Evolutionary conservation across 306 rosid species (phyloP).

Genomic region (Lotus japonicus): DNA sequence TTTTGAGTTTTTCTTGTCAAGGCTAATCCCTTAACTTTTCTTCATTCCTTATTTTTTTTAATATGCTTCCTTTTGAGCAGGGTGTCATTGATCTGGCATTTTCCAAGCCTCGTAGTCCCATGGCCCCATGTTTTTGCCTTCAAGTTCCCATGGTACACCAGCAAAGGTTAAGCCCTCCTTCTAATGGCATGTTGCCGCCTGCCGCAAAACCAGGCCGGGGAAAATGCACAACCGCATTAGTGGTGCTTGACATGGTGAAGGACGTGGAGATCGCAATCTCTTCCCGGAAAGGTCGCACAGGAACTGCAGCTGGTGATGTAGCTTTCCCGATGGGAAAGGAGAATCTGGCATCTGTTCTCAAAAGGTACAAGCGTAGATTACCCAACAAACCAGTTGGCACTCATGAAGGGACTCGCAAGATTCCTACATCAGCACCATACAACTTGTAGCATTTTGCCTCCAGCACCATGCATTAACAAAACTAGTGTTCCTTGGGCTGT

Average conservation of each 20-base stretch:
- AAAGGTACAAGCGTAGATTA: constrained; percentile 76
- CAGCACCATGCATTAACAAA: not conserved
- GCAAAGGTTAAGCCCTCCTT: constrained; percentile 61
- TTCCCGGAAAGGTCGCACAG: constrained; percentile 69
- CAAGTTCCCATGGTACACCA: constrained; percentile 47
- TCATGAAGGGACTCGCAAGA: constrained; percentile 52
- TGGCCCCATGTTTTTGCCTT: constrained; percentile 84
- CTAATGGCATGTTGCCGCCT: constrained; percentile 74
- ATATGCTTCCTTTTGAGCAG: constrained; percentile 30
- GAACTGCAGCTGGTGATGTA: constrained; percentile 94
- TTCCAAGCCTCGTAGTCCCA: constrained; percentile 65
- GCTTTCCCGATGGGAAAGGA: constrained; percentile 90
- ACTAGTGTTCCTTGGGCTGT: not conserved
- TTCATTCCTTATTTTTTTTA: not conserved
- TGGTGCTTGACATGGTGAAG: constrained; percentile 61
- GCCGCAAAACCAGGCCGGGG: constrained; percentile 69
- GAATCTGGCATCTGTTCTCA: constrained; percentile 81
- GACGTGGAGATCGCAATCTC: constrained; percentile 81
- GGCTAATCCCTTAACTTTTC: not conserved
- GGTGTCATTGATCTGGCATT: constrained; percentile 74
- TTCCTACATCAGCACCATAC: constrained; percentile 37
- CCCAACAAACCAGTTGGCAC: constrained; percentile 46
- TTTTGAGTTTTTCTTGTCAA: not conserved
- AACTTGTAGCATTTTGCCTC: constrained; percentile 32
- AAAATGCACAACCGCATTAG: constrained; percentile 59